Percentiles rank a stretch among this genome's conserved stretches.
Evolutionary conservation across 768 basidiomycete species (phyloP).

Genomic region (Trichaptum fuscoviolaceum): DNA sequence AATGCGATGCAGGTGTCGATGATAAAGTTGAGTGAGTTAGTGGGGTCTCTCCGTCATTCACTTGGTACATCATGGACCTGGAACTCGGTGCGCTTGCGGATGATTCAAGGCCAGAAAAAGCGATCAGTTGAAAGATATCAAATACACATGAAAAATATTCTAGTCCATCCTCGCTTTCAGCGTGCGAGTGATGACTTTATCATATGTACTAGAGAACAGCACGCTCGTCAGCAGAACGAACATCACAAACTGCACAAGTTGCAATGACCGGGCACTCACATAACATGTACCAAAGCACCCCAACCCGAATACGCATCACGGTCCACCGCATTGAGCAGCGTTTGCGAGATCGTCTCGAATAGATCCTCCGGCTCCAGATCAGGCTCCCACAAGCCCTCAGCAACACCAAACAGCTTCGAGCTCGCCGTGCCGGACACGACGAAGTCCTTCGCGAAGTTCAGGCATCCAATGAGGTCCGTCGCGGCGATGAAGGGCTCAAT

Average conservation of each 20-base stretch:
- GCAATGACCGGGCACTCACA: constrained; percentile 50
- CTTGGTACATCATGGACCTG: no score
- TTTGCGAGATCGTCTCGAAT: constrained; percentile 98
- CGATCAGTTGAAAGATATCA: not conserved
- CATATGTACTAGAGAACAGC: constrained; percentile 51
- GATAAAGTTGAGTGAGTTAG: no score
- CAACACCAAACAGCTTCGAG: constrained; percentile 91
- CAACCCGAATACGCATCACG: constrained; percentile 96
- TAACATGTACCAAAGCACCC: constrained; percentile 93
- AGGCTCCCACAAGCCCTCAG: constrained; percentile 98
- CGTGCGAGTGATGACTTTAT: constrained; percentile 75
- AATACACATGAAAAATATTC: constrained; percentile 15
- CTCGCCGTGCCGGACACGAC: constrained; percentile 93
- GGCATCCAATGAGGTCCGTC: constrained; percentile 89
- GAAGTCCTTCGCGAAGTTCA: constrained; percentile 95
- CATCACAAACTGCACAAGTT: constrained; percentile 3
- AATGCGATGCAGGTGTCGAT: no score
- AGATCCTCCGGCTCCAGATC: constrained; percentile 94
- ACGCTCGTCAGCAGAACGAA: constrained; percentile 5
- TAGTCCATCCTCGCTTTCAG: constrained; percentile 92
- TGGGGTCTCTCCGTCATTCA: no score
- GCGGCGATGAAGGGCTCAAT: constrained; percentile 92
- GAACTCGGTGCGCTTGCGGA: no score
- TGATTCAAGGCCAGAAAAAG: no score
- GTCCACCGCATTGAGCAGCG: constrained; percentile 90